Percentiles rank a stretch among this genome's conserved stretches.
These are phyloP conservation scores for Fusarium multiceps DNA, from an alignment of 2,329 filamentous ascomycete species.

Conservation along the genomic window DNA sequence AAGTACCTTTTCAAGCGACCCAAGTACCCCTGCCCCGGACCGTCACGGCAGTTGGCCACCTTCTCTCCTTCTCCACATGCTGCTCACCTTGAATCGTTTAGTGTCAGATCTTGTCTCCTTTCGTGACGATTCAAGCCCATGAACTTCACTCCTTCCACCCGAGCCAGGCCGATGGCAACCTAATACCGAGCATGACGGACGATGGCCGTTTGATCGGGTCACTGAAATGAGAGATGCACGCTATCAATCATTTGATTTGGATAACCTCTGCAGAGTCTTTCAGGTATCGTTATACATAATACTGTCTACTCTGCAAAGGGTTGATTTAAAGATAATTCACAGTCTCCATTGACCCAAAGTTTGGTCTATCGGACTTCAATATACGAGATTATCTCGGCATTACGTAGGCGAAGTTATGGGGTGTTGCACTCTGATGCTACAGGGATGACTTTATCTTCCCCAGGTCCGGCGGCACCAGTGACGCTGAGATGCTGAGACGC, in stretches of 20 bases:
- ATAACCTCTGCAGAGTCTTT: not conserved
- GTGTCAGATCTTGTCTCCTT: constrained; percentile 23
- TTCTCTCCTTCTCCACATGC: constrained; percentile 9
- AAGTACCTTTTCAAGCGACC: constrained; percentile 1
- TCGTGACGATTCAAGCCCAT: not conserved
- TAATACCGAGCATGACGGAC: constrained; percentile 47
- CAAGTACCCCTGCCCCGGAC: constrained; percentile 8
- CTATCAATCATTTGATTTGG: not conserved
- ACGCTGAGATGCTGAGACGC: constrained; percentile 12
- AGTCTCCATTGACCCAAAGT: not conserved
- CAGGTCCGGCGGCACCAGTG: constrained; percentile 40
- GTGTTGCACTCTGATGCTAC: constrained; percentile 22
- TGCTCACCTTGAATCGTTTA: constrained; percentile 25
- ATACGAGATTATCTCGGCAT: constrained; percentile 27
- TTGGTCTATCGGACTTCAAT: constrained; percentile 13
- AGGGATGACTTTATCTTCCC: constrained; percentile 38
- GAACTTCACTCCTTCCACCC: constrained; percentile 48
- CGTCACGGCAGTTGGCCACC: constrained; percentile 19
- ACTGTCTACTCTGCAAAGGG: not conserved
- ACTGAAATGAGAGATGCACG: not conserved
- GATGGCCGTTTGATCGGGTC: constrained; percentile 32
- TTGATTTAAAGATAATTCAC: not conserved
- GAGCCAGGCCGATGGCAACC: constrained; percentile 49
- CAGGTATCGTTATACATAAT: not conserved
- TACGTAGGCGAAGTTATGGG: constrained; percentile 2